Evolutionary conservation across 768 basidiomycete species (phyloP), one percentile per base, ranked within the genome.

Genomic region (Collybia nuda): DNA sequence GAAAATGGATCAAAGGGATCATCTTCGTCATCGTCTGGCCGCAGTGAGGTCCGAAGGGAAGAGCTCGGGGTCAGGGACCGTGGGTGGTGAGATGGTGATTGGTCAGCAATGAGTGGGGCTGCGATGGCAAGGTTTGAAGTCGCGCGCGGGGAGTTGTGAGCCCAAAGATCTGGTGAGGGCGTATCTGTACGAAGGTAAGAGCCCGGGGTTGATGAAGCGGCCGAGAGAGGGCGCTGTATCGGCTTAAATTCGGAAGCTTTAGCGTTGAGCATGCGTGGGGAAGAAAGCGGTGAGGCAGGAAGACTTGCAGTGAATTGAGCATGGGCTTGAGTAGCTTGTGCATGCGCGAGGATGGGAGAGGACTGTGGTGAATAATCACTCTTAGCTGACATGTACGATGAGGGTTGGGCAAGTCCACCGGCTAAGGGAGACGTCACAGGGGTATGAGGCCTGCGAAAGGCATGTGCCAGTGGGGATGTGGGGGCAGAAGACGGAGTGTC

Each of bases 171-270:
- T 11, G 90, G 90, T 6, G 90, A 90, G n/a, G 90, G 86, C 1
- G 90, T 91, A 52, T 92, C 89, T 7, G 82, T 81, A 38, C 90
- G 77, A 14, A 72, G 71, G 53, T 78, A 72, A 5, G 75, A 81
- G 50, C 68, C 78, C 44, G 80, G 85, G 61, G 78, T 80, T 26
- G 77, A 85, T 18, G 81, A 84, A 26, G 84, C 83, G 1, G 90
- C 86, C 6, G 88, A 88, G 22, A 91, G 77, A 0, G 93, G 90
- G 2, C 90, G 81, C 24, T 80, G 85, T 32, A 89, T 86, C 15
- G 93, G 93, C 57, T 84, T 88, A 69, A 95, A 95, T 64, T 94
- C 91, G 32, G 78, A 82, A 1, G 93, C 93, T 70, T 94, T 95
- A 38, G 93, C 94, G 60, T 86, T 95, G 45, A 96, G 77, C 19